Evolutionary conservation across 2,329 filamentous ascomycete genomes (phyloP), one percentile per base, ranked within the genome.

Genomic region (Hypoxylon sp.): DNA sequence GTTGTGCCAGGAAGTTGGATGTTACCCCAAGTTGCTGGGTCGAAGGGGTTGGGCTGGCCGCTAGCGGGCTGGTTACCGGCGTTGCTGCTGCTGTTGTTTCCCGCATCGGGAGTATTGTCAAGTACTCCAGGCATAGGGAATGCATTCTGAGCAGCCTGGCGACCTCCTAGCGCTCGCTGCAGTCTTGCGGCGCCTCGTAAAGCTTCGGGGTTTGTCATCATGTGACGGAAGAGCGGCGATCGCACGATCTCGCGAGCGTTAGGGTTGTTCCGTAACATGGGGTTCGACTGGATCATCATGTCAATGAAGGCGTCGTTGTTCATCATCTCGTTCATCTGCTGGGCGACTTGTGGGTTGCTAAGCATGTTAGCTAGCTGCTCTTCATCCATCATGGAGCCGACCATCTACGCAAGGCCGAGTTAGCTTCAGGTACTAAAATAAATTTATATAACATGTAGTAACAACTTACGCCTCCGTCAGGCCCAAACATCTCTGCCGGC

Each of bases 251-350:
- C 90, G 73, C 94, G 89, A 22, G 93, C 92, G 67, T 91, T 88
- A 44, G 92, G 92, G 62, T 76, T 75, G 62, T 77, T 75, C 14
- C 76, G 76, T 8, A 77, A 59, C 72, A 77, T 74, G 2, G 96
- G 96, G 78, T 97, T 97, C 77, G 92, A 89, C 75, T 96, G 90
- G 74, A 99, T 94, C 87, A 98, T 93, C 88, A 97, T 93, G 77
- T 98, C 94, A 78, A 98, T 88, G 74, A 99, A 92, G 17, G 91
- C 88, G n/a, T 96, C 95, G 81, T 98, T 98, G 80, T 94, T 93
- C 79, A 99, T 91, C 37, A 94, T 94, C 81, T 98, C 95, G 80
- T 96, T 97, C 88, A 99, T 92, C 61, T 91, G 91, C 72, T 94
- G 91, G 70, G 93, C 89, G 63, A 97, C 91, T 77, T 93, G 91